Evolutionary conservation across 2,329 filamentous ascomycete species (phyloP).

Genomic region (Onygena corvina): DNA sequence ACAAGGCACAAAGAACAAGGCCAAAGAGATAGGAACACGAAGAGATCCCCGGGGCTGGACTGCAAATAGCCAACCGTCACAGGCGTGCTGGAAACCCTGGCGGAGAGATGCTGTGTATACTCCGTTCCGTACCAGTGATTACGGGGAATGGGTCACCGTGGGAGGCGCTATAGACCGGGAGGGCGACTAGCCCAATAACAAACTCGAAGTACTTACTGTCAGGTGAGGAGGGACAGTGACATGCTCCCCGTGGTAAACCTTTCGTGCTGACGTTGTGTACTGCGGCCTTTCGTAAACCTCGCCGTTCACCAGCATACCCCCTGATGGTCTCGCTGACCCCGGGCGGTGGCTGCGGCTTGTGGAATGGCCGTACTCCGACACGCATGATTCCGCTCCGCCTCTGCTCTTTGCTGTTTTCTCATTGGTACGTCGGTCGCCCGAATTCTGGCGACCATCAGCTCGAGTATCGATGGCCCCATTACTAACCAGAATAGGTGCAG

Average conservation of each 20-base stretch:
- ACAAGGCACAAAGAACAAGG: background rate
- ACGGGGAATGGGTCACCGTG: background rate
- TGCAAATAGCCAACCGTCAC: background rate
- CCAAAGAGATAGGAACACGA: background rate
- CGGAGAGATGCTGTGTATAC: background rate
- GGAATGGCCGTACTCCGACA: conserved; percentile 7
- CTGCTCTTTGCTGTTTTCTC: background rate
- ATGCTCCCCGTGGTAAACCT: background rate
- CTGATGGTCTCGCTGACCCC: background rate
- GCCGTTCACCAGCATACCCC: conserved; percentile 8
- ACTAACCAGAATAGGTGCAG: conserved; percentile 1
- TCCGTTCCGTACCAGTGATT: background rate
- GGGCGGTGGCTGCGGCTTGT: background rate
- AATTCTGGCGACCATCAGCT: background rate
- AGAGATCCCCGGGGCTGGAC: background rate
- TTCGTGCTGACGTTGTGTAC: background rate
- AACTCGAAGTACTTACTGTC: background rate
- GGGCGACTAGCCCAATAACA: background rate
- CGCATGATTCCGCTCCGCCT: conserved; percentile 3
- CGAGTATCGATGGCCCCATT: background rate
- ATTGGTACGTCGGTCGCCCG: background rate
- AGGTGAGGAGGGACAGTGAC: background rate
- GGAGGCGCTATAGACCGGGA: background rate
- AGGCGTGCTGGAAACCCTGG: background rate
- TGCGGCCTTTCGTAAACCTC: conserved; percentile 9